Conservation (phyloP, 2,329 filamentous ascomycete species). For the Neofusicoccum cordaticola region DNA sequence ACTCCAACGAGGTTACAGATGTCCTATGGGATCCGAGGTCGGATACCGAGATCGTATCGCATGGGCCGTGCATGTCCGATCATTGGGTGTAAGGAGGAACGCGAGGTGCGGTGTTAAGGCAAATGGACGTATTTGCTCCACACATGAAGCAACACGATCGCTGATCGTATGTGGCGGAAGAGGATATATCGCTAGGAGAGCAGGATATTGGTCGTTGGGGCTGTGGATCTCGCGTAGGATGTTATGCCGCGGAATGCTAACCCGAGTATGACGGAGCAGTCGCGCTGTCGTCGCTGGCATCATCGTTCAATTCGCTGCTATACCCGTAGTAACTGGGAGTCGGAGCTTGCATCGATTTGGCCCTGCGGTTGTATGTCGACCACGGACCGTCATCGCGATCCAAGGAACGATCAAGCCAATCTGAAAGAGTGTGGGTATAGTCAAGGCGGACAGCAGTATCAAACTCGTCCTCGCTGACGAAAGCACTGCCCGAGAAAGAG, state of each 20-base stretch:
- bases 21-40: no score
- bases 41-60: no score
- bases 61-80: no score
- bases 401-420: background rate
- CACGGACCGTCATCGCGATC: background rate
- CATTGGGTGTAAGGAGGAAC: no score
- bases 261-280: background rate
- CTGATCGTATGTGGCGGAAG: no score
- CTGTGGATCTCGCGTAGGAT: background rate
- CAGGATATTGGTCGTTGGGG: no score
- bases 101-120: no score
- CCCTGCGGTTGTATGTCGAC: background rate
- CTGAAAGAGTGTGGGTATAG: background rate
- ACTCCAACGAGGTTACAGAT: no score
- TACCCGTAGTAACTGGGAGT: no score
- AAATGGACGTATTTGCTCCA: no score
- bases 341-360: background rate
- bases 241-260: background rate
- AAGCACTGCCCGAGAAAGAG: background rate
- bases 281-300: background rate
- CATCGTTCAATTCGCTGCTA: background rate
- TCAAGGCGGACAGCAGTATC: background rate
- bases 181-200: no score
- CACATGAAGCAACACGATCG: no score
- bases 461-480: background rate